Evolutionary conservation across 768 basidiomycete species (phyloP), one percentile per base, ranked within the genome.

Genomic region (Rhizopogon vinicolor): DNA sequence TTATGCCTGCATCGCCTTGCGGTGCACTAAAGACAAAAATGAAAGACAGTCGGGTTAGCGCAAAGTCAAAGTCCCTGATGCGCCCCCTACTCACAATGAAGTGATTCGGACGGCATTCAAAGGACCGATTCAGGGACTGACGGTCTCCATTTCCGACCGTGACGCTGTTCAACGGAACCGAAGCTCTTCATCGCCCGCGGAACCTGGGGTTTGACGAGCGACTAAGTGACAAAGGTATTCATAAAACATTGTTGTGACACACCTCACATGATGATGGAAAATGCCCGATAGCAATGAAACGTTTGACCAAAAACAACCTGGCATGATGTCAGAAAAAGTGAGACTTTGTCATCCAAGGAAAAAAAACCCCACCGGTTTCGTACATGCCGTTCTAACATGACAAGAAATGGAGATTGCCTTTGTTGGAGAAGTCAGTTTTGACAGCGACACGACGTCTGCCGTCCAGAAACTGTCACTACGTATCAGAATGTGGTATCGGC

Each of bases 91-190:
- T 13, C 25, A 37, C 31, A 48, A 13, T 48, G 18, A 33, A 48
- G 18, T 48, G 45, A 48, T 48, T 25, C 25, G 13, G 46, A 49
- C 48, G 48, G 40, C 37, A 40, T 46, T 43, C 54, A 52, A 41
- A 41, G 54, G 54, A 55, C 54, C 54, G 54, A 35, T 42, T 33
- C 51, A 55, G 54, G 54, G 54, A 37, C 50, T 43, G 37, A 49
- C 37, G 48, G 9, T 35, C 35, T 37, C 46, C 46, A 49, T 35
- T 9, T 37, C 33, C 46, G 33, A 25, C 25, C 25, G 25, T 25
- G 25, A 22, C 48, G 22, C 39, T 16, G 48, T 16, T 22, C 14
- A 37, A 35, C 48, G 48, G 48, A 49, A 22, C 48, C 48, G 48
- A 37, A 37, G 10, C 5, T 13, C 35, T 12, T 13, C 35, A 37